Percentiles rank a stretch among this genome's conserved stretches.
phyloP scores from a whole-genome alignment of 1,284 basidiomycete species.

The Trichosporon asahii region DNA sequence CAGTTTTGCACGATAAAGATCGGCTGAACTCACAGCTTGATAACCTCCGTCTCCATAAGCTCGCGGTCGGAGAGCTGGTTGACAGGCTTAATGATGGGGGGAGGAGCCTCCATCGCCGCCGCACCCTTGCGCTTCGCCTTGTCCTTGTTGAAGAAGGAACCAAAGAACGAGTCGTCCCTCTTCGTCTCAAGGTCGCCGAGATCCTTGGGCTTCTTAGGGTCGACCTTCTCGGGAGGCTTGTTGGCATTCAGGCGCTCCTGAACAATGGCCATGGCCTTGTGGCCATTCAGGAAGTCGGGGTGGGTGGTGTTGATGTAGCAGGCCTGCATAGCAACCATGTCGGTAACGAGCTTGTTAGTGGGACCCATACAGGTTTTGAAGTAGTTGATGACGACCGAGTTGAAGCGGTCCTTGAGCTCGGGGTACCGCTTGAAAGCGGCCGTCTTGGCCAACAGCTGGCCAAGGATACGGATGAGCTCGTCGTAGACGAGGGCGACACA shows the following conservation, averaged over 20 bases:
- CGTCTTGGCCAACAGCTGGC: conserved; percentile 82
- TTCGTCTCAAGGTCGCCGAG: conserved; percentile 70
- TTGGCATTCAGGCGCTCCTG: conserved; percentile 75
- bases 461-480: conserved; percentile 90
- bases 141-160: conserved; percentile 76
- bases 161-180: conserved; percentile 90
- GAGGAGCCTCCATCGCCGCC: conserved; percentile 84
- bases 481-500: conserved; percentile 95
- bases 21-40: conserved; percentile 66
- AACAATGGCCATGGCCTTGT: conserved; percentile 91
- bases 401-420: conserved; percentile 89
- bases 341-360: conserved; percentile 88
- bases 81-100: conserved; percentile 85
- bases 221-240: conserved; percentile 64
- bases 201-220: conserved; percentile 80
- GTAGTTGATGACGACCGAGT: conserved; percentile 88
- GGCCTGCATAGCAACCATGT: conserved; percentile 93
- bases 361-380: conserved; percentile 92
- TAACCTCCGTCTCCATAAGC: conserved; percentile 98
- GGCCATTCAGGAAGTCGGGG: conserved; percentile 94
- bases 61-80: conserved; percentile 85
- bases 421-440: conserved; percentile 93
- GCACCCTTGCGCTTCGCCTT: conserved; percentile 70
- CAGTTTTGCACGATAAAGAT: neutral
- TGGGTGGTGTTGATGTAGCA: conserved; percentile 87